Evolutionary conservation across 2,329 filamentous ascomycete genomes (phyloP), one percentile per base, ranked within the genome.

Genomic region (Fusarium pininemorale): DNA sequence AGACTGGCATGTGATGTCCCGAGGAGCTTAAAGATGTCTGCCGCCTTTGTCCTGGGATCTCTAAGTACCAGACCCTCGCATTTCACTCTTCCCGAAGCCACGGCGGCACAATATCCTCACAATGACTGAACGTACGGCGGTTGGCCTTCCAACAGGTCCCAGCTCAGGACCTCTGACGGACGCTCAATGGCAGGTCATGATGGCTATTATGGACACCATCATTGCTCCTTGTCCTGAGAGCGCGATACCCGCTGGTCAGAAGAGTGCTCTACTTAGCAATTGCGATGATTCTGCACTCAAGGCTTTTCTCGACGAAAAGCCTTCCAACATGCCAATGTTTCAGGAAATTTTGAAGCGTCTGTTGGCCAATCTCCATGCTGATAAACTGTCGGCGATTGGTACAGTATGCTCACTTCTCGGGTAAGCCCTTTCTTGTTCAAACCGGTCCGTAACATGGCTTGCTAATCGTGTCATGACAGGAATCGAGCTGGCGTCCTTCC

Each of bases 201-300:
- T 62, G 59, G 50, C 50, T n/a, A 44, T 62, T 18, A 62, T 62
- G 59, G 50, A 62, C 9, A 62, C 59, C 1, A 24, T 62, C 5
- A 57, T 62, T 20, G 50, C 59, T 11, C 38, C 59, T 11, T 62
- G 59, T 11, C 16, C 38, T 3, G 50, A 57, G 9, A 24, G 28
- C 10, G 6, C n/a, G 18, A 12, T 55, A 4, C 7, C 37, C 12
- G 18, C 37, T 12, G 3, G 14, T 3, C 58, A 55, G 16, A 35
- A n/a, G 13, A 55, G 5, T 10, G 26, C 35, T 11, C 26, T 53
- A 4, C 57, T 55, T 5, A 6, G 3, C 6, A 30, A 35, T 1
- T 55, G 58, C 8, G 37, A 41, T 22, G 14, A 6, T 1, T 28
- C 37, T 3, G 45, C 59, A 3, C 16, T 62, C 1, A 10, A 7